A percentile compares a stretch with the other conserved stretches of the same genome.
Evolutionary conservation across 2,329 filamentous ascomycete species (phyloP).

Genomic region (Sclerotinia glacialis): DNA sequence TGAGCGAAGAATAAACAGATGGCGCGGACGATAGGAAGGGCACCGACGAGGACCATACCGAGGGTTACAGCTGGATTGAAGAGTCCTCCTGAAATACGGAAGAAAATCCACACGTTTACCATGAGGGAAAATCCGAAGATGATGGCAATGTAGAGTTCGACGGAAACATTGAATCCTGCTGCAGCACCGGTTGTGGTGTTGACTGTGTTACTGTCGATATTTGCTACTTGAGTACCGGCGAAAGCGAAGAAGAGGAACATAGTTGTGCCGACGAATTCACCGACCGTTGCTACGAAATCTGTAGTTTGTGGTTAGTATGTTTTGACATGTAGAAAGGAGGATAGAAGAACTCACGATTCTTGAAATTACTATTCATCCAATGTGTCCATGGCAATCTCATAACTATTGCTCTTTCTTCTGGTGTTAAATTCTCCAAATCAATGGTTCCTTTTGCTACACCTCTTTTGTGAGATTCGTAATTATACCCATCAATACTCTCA

Average conservation of each 20-base stretch:
- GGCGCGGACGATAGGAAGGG: slow-evolving; percentile 38
- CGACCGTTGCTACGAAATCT: slow-evolving; percentile 36
- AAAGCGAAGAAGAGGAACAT: slow-evolving; percentile 42
- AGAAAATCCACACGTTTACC: slow-evolving; percentile 56
- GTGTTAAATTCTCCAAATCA: slow-evolving; percentile 43
- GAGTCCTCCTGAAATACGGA: slow-evolving; percentile 50
- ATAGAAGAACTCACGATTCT: slow-evolving; percentile 39
- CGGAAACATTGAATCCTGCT: slow-evolving; percentile 36
- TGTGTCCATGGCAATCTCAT: slow-evolving; percentile 46
- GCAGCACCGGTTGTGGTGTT: slow-evolving; percentile 12
- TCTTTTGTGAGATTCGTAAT: slow-evolving; percentile 29
- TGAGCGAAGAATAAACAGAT: slow-evolving; percentile 40
- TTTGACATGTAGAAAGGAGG: not conserved
- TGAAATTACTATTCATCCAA: slow-evolving; percentile 49
- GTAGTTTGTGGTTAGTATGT: not conserved
- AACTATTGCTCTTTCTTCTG: slow-evolving; percentile 45
- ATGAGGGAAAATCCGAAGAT: slow-evolving; percentile 43
- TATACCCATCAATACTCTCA: slow-evolving; percentile 35
- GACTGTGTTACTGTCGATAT: slow-evolving; percentile 30
- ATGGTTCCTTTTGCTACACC: slow-evolving; percentile 28
- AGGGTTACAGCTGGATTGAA: slow-evolving; percentile 50
- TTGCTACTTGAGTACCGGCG: slow-evolving; percentile 36
- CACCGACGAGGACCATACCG: slow-evolving; percentile 41
- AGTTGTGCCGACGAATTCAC: slow-evolving; percentile 40
- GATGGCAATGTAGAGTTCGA: slow-evolving; percentile 41